Evolutionary conservation across 2,329 filamentous ascomycete species (phyloP), one percentile per base, ranked within the genome.

Genomic region (Colletotrichum sp.): DNA sequence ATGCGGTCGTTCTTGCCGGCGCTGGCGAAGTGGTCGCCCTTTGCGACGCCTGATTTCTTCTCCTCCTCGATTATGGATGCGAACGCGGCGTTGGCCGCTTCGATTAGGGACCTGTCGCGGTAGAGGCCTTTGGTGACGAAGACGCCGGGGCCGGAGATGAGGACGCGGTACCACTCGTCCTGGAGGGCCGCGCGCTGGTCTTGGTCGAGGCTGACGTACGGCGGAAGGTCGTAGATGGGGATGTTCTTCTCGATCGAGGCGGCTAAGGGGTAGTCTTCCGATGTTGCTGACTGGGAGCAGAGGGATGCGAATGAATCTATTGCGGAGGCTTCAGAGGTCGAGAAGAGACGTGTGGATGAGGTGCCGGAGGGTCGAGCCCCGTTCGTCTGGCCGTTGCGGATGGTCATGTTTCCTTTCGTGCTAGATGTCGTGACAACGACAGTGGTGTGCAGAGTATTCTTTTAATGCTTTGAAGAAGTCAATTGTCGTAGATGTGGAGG

Each of bases 11-110:
- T 93, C 28, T 87, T 86, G 26, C 89, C 89, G 3, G 86, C 85
- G 6, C 86, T 82, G 2, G 91, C 90, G 81, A 93, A 93, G 79
- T 93, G 92, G 81, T 93, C 92, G 26, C 92, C 92, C 68, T 88
- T 87, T 2, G 81, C 66, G 28, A 81, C 81, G 26, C 79, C 64
- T 7, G 79, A 78, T 34, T 82, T 78, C 32, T 80, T 81, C 81
- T 92, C 88, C 12, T 80, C 78, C 4, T 83, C 81, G 81, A 92
- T 90, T 76, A 92, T 91, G 3, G 78, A 74, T 6, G 83, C 79
- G 80, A 89, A 92, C 16, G 87, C 85, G 1, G 74, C 71, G 79
- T 90, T 91, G 18, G 88, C 86, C n/a, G 83, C 78, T 10, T 87
- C 81, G 18, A 93, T 83, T 7, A 88, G 80, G 0, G 72, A 3